phyloP scores from a whole-genome alignment of 345 rosid species.

The Murraya koenigii region DNA sequence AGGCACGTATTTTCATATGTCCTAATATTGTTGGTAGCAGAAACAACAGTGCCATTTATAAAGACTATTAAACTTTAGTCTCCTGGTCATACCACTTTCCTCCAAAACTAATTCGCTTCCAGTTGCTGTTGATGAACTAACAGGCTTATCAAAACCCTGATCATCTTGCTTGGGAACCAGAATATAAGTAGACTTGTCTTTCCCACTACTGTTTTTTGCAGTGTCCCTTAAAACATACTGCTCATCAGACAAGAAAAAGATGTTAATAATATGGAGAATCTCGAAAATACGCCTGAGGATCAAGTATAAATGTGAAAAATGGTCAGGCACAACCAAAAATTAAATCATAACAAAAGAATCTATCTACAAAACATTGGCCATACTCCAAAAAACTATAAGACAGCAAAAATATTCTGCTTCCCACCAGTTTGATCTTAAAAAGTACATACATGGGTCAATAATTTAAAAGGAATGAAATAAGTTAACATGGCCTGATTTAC shows the following conservation, averaged over 20 bases:
- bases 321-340: not conserved
- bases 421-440: not conserved
- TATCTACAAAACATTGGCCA: not conserved
- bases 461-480: not conserved
- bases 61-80: not conserved
- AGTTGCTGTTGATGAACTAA: constrained; percentile 26
- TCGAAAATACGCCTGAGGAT: not conserved
- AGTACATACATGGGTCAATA: not conserved
- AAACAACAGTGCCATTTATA: not conserved
- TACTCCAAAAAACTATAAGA: not conserved
- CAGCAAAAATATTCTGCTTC: not conserved
- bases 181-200: constrained; percentile 44
- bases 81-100: constrained; percentile 43
- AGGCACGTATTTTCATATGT: not conserved
- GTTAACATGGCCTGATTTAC: not conserved
- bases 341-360: not conserved
- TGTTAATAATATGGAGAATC: constrained; percentile 2
- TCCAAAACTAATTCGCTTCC: constrained; percentile 40
- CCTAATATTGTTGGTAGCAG: not conserved
- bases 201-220: constrained; percentile 37
- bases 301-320: not conserved
- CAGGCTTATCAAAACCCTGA: constrained; percentile 41
- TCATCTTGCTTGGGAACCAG: constrained; percentile 48
- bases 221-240: constrained; percentile 60
- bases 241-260: constrained; percentile 20